Base-by-base conservation (phyloP, 2,329 filamentous ascomycete species). In the Talaromyces sp. region DNA sequence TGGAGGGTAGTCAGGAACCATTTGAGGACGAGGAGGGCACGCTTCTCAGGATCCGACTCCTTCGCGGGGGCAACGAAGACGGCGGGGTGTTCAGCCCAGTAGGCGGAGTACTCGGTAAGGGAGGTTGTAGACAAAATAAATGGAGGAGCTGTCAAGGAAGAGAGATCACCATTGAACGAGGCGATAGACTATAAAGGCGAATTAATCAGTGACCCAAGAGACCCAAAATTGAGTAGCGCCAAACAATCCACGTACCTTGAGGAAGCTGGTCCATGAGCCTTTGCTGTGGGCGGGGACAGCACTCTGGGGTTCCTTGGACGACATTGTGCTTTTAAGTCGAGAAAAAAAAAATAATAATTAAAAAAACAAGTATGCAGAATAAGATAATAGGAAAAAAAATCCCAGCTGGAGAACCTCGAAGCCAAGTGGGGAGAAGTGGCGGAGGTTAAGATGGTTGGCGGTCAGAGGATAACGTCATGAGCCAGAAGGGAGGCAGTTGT, bases 1-100 rank as follows among this genome's bases (percentile, higher is more conserved):
- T 94, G 96, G 47, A 97, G 80, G 3, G 92, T 96, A 67, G 86
- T 92, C 50, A 97, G 77, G 77, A 97, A 97, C 93, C 93, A 97
- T 75, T 93, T 95, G 65, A 97, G 79, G n/a, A 97, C 93, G 30
- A 93, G 80, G 61, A 96, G 76, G 17, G 90, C 87, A 56, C 93
- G 86, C 78, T 91, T 94, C 65, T 88, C 85, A 0, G 91, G 83
- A 70, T 96, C 89, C 47, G 86, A 65, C 72, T 96, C 91, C 52
- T 82, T 81, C 44, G 91, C 88, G 2, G 93, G 90, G 11, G 92
- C 91, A 54, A 91, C 85, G 63, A 97, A 88, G 55, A 96, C 76
- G 16, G 79, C 74, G 3, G 89, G 89, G 66, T 91, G 87, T 63
- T 91, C 89, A 57, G 86, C 86, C 89, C 89, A 93, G 77, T 91